These are phyloP conservation scores for Russula foetens DNA, from an alignment of 768 basidiomycete genomes.

Conservation along the genomic window DNA sequence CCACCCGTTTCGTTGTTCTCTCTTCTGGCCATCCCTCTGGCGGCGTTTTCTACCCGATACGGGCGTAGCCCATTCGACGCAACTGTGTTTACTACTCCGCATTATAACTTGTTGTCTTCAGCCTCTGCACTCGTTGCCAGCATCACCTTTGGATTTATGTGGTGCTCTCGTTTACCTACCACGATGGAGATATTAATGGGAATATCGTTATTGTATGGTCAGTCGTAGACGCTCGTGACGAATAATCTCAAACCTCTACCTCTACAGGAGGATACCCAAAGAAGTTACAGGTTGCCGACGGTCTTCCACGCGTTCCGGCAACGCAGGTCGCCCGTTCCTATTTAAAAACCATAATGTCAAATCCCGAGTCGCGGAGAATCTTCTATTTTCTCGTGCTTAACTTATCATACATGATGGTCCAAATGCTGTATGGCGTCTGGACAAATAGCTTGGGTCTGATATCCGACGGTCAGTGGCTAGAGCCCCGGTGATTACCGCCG, in stretches of 20 bases:
- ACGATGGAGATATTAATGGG: conserved; percentile 55
- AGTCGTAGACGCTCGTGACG: conserved; percentile 14
- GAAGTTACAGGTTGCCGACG: conserved; percentile 13
- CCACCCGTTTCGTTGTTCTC: conserved; percentile 50
- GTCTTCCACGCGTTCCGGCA: conserved; percentile 23
- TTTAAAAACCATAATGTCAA: conserved; percentile 84
- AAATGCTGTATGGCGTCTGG: conserved; percentile 96
- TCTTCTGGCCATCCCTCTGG: conserved; percentile 49
- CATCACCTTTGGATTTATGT: conserved; percentile 47
- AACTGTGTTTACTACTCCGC: conserved; percentile 43
- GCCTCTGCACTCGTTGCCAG: conserved; percentile 42
- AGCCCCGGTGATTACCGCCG: neutral
- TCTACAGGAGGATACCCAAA: conserved; percentile 14
- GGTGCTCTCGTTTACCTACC: conserved; percentile 52
- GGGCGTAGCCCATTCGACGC: conserved; percentile 42
- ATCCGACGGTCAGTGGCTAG: conserved; percentile 67
- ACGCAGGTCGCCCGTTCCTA: conserved; percentile 46
- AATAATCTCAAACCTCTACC: neutral
- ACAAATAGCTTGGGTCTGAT: conserved; percentile 96
- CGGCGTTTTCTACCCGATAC: conserved; percentile 56
- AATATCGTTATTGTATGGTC: conserved; percentile 57
- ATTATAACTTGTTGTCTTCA: conserved; percentile 53
- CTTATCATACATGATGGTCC: conserved; percentile 91
- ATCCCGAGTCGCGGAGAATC: conserved; percentile 88
- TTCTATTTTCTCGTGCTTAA: conserved; percentile 96